Conservation (phyloP, 192 early-diverging fungal genomes). For the Entrophospora sp. region DNA sequence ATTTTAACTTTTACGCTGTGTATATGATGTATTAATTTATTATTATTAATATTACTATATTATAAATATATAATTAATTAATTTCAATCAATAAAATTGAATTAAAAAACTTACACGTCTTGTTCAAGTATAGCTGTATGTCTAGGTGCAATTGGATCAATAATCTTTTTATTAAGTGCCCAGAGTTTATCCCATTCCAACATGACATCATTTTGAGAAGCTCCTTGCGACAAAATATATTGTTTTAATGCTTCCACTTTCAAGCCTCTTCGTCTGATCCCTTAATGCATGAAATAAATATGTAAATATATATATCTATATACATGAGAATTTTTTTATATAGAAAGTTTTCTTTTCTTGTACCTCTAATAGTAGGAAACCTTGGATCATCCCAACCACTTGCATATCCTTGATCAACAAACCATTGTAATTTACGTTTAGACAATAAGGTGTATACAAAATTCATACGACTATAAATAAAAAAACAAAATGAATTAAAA, state of each 20-base stretch:
- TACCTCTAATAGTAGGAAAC: constrained; percentile 83
- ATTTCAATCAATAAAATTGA: neutral
- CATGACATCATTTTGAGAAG: constrained; percentile 85
- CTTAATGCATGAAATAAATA: constrained; percentile 51
- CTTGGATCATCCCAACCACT: constrained; percentile 84
- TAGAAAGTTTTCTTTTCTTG: neutral
- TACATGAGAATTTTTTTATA: neutral
- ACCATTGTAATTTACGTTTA: constrained; percentile 97
- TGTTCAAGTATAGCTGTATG: constrained; percentile 70
- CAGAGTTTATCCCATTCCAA: constrained; percentile 99
- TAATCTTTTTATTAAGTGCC: constrained; percentile 91
- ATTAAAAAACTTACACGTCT: constrained; percentile 45
- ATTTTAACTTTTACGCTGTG: constrained; percentile 54
- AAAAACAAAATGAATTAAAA: neutral
- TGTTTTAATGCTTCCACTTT: constrained; percentile 94
- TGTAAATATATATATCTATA: neutral
- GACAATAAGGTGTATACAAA: constrained; percentile 98
- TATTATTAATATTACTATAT: neutral
- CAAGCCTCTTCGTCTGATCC: constrained; percentile 92
- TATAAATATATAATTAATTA: neutral
- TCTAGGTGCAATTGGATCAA: constrained; percentile 91
- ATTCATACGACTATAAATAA: constrained; percentile 61
- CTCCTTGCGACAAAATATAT: constrained; percentile 97
- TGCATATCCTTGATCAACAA: constrained; percentile 81
- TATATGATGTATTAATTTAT: neutral